phyloP scores from a whole-genome alignment of 352 stramenopile species.

The Pythium sp. region DNA sequence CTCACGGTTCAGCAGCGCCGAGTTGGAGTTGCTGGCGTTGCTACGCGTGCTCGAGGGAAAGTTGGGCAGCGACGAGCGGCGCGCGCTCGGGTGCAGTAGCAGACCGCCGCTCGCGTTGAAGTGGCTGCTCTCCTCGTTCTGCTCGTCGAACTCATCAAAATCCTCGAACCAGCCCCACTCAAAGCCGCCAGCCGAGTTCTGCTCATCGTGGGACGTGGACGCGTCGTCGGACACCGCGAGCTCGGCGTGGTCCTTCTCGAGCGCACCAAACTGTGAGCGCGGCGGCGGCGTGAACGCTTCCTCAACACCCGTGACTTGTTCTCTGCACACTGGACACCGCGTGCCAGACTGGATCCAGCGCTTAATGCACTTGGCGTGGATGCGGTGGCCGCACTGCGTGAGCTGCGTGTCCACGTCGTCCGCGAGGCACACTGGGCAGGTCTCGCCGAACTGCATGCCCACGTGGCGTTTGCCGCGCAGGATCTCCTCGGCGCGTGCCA shows the following conservation, averaged over 20 bases:
- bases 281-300: slow-evolving; percentile 47
- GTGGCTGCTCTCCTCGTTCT: slow-evolving; percentile 34
- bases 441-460: slow-evolving; percentile 60
- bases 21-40: slow-evolving; percentile 13
- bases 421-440: slow-evolving; percentile 65
- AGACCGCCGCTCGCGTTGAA: slow-evolving; percentile 7
- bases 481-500: slow-evolving; percentile 62
- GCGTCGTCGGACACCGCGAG: slow-evolving; percentile 43
- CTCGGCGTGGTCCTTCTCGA: slow-evolving; percentile 45
- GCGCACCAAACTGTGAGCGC: slow-evolving; percentile 21
- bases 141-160: slow-evolving; percentile 63
- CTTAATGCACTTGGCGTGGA: slow-evolving; percentile 81
- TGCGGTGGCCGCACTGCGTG: slow-evolving; percentile 56
- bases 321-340: slow-evolving; percentile 62
- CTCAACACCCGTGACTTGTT: slow-evolving; percentile 53
- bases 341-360: slow-evolving; percentile 66
- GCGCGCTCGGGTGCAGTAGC: background rate
- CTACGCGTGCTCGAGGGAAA: slow-evolving; percentile 10
- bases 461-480: slow-evolving; percentile 55
- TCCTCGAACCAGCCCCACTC: slow-evolving; percentile 86
- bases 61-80: slow-evolving; percentile 31
- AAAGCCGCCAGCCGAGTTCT: slow-evolving; percentile 32
- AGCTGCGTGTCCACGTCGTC: slow-evolving; percentile 75
- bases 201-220: slow-evolving; percentile 41
- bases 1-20: slow-evolving; percentile 53